These are phyloP conservation scores for Asterochloris sp. DNA, from an alignment of 139 green algal species.

Conservation along the genomic window DNA sequence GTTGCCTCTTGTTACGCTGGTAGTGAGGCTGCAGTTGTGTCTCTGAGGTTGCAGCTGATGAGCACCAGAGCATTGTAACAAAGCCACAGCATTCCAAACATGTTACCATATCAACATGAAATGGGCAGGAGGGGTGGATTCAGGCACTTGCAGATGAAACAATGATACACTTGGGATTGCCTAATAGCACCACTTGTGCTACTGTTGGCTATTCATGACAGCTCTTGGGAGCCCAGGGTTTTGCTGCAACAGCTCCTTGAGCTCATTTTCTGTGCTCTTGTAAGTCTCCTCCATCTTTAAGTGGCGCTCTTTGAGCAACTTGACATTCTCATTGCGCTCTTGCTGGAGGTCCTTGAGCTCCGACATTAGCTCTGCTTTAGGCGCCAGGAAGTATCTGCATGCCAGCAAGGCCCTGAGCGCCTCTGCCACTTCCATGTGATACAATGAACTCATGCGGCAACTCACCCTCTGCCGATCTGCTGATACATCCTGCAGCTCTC, in stretches of 20 bases:
- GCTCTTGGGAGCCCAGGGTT: slow-evolving; percentile 12
- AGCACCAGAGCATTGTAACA: not conserved
- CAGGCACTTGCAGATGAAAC: not conserved
- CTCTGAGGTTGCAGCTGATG: not conserved
- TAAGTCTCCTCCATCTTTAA: not conserved
- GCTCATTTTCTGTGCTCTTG: slow-evolving; percentile 19
- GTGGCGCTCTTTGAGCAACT: slow-evolving; percentile 7
- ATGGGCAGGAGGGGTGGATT: too few species aligned
- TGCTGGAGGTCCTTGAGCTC: slow-evolving; percentile 3
- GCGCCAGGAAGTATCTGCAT: slow-evolving; percentile 30
- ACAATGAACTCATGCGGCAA: not conserved
- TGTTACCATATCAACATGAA: not conserved
- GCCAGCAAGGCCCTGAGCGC: not conserved
- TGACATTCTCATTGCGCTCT: not conserved
- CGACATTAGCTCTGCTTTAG: slow-evolving; percentile 1
- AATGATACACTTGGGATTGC: not conserved
- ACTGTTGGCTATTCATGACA: not conserved
- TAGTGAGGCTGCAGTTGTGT: not conserved
- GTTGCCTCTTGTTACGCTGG: not conserved
- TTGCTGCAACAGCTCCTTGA: slow-evolving; percentile 19
- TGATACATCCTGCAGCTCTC: slow-evolving; percentile 16
- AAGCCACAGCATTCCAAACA: not conserved
- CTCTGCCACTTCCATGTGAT: not conserved
- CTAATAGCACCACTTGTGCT: not conserved
- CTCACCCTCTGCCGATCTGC: slow-evolving; percentile 25